phyloP scores from a whole-genome alignment of 495 filamentous ascomycete genomes.

The Xylaria flabelliformis region DNA sequence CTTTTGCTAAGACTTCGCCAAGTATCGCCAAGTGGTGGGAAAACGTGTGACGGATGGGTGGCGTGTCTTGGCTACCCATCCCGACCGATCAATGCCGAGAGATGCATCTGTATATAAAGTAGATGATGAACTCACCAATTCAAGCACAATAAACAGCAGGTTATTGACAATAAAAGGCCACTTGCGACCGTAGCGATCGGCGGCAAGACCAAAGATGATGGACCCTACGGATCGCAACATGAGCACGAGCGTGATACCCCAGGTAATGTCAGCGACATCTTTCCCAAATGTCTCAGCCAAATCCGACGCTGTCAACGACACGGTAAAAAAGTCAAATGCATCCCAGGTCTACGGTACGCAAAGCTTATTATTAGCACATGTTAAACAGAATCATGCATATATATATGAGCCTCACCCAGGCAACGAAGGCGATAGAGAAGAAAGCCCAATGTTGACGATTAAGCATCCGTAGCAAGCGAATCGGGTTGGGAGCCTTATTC shows the following conservation, averaged over 20 bases:
- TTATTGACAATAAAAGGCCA: conserved; percentile 91
- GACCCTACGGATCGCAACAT: conserved; percentile 80
- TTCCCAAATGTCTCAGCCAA: conserved; percentile 71
- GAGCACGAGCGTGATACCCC: conserved; percentile 87
- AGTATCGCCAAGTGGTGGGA: conserved; percentile 36
- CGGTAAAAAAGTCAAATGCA: conserved; percentile 91
- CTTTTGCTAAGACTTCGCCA: conserved; percentile 44
- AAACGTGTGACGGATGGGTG: conserved; percentile 12
- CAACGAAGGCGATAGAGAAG: conserved; percentile 74
- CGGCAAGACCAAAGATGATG: conserved; percentile 76
- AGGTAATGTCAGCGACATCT: conserved; percentile 78
- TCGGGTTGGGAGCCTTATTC: conserved; percentile 78
- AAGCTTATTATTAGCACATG: not conserved
- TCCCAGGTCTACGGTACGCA: conserved; percentile 70
- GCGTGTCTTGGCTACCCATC: conserved; percentile 24
- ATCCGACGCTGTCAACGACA: conserved; percentile 73
- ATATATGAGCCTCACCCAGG: conserved; percentile 59
- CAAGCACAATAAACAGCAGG: conserved; percentile 78
- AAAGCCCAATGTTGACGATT: conserved; percentile 84
- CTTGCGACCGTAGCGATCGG: conserved; percentile 84
- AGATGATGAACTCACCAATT: conserved; percentile 56
- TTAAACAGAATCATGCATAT: not conserved
- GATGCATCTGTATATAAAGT: not conserved
- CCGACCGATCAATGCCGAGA: conserved; percentile 1
- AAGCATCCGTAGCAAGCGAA: conserved; percentile 71